These are phyloP conservation scores for Rutstroemia sp. DNA, from an alignment of 2,329 filamentous ascomycete genomes.

Conservation along the genomic window DNA sequence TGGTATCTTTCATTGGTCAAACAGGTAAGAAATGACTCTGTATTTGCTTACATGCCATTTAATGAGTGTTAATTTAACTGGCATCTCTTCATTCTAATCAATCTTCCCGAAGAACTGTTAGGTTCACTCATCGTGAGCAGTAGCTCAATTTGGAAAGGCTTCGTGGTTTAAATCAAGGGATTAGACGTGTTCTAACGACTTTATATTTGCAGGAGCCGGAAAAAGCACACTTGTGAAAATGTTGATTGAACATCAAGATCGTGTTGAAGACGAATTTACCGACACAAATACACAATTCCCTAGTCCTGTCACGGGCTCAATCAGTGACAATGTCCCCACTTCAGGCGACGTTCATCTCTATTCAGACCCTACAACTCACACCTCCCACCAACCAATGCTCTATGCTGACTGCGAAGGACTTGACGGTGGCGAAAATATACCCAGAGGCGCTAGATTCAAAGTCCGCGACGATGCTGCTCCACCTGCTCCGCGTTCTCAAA, in stretches of 20 bases:
- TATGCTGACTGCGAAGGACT: conserved; percentile 47
- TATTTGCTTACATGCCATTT: conserved; percentile 21
- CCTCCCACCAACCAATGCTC: conserved; percentile 35
- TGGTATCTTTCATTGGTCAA: conserved; percentile 14
- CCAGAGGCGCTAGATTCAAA: conserved; percentile 19
- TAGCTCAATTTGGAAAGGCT: no score
- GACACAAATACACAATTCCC: conserved; percentile 12
- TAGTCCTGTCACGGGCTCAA: conserved; percentile 39
- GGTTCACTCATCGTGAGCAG: no score
- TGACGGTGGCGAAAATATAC: conserved; percentile 38
- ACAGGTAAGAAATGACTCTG: conserved; percentile 24
- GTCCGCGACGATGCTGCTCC: background rate
- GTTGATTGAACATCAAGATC: conserved; percentile 9
- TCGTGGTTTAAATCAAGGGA: no score
- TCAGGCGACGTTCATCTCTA: conserved; percentile 47
- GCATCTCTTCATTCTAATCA: no score
- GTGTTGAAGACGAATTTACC: no score
- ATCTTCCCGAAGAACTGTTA: no score
- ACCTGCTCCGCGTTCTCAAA: background rate
- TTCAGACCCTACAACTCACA: conserved; percentile 37
- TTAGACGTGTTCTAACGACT: no score
- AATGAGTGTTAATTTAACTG: no score
- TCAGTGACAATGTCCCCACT: conserved; percentile 36
- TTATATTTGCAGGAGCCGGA: conserved; percentile 29
- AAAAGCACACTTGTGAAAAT: conserved; percentile 38